phyloP scores from a whole-genome alignment of 352 stramenopile genomes.

The Peronosclerospora sorghi region DNA sequence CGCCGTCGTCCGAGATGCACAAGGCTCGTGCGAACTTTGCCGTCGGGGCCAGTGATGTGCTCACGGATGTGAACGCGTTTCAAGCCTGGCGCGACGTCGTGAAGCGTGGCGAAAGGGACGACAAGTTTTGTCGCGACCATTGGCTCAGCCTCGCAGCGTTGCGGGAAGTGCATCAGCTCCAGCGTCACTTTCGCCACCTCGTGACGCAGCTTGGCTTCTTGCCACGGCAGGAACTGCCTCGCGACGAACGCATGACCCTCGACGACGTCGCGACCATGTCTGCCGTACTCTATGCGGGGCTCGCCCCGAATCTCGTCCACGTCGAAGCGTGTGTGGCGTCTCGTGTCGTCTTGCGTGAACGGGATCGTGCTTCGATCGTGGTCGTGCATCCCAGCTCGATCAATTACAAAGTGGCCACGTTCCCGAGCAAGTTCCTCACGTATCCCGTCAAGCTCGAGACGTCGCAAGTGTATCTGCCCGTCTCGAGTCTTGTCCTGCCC shows the following conservation, averaged over 20 bases:
- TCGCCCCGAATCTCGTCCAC: conserved; percentile 90
- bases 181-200: conserved; percentile 59
- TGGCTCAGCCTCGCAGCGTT: conserved; percentile 53
- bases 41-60: conserved; percentile 48
- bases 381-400: conserved; percentile 65
- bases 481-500: conserved; percentile 52
- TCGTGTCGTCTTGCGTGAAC: conserved; percentile 32
- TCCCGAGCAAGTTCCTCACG: conserved; percentile 56
- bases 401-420: conserved; percentile 48
- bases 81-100: conserved; percentile 40
- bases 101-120: conserved; percentile 22
- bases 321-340: conserved; percentile 24
- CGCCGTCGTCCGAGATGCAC: conserved; percentile 62
- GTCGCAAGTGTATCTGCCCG: conserved; percentile 69
- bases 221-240: not conserved
- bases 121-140: conserved; percentile 59
- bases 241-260: conserved; percentile 23
- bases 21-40: conserved; percentile 44
- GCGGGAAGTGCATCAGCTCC: conserved; percentile 58
- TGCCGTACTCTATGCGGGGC: conserved; percentile 58
- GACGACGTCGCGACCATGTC: conserved; percentile 49
- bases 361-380: conserved; percentile 33
- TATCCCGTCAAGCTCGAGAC: conserved; percentile 78
- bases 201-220: conserved; percentile 64
- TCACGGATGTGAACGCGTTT: conserved; percentile 75